Base-by-base conservation (phyloP, 129 eudicot genomes). In the Helianthus tuberosus region DNA sequence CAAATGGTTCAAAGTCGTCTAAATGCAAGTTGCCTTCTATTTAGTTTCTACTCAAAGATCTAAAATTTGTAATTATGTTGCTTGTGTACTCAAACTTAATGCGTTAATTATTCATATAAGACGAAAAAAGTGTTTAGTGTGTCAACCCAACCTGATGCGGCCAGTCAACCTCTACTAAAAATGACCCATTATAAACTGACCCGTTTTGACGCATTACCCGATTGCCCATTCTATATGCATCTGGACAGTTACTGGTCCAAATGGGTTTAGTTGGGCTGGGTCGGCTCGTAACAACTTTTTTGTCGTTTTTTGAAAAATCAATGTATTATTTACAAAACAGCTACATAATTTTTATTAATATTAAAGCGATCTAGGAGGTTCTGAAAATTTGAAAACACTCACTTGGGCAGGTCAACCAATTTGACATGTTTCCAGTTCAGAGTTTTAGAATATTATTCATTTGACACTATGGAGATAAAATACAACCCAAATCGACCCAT, bases 191-290 rank as follows among this genome's bases (percentile, higher is more conserved):
- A 13, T 14, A 59, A 61, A 61, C 46, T 14, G 46, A 61, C 44
- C 23, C 20, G 35, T 61, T 58, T 6, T 61, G 46, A 61, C 20
- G 17, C 47, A 61, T 61, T 61, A 14, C 46, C 44, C 10, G 35
- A 32, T 16, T 20, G 4, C 8, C 64, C 41, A 25, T 59, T 50
- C 46, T 73, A 46, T 46, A 50, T 61, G 54, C 61, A 15, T 61
- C 6, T 73, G 70, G 36, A 53, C 41, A 25, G 65, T 43, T 76
- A 58, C 52, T 13, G 36, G 62, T 20, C 36, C 14, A 20, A 59
- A 59, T 11, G 43, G 65, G 65, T 59, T 57, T 57, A 23, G 6
- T 20, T 57, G 32, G 46, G 46, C 9, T 6, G 46, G 46, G 32
- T 53, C 10, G 10, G 20, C 59, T 27, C 1, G 59, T 53, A 6